phyloP scores from a whole-genome alignment of 2,329 filamentous ascomycete species.

The Pseudocercospora fijiensis region DNA sequence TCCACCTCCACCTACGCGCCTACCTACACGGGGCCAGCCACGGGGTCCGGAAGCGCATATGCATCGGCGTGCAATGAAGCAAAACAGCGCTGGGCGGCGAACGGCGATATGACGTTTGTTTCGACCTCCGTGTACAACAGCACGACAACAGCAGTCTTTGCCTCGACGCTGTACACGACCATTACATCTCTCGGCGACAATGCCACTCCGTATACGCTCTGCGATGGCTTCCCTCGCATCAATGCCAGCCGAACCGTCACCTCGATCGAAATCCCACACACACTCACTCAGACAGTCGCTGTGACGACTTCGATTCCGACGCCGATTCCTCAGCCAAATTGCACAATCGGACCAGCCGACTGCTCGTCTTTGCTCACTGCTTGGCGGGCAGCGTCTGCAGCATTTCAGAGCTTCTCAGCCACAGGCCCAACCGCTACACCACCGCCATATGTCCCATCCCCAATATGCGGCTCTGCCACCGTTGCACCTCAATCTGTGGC shows the following conservation, averaged over 20 bases:
- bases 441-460: conserved; percentile 2
- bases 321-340: conserved; percentile 17
- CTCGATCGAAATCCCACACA: neutral
- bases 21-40: neutral
- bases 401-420: neutral
- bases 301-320: conserved; percentile 7
- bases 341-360: conserved; percentile 22
- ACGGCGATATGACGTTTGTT: conserved; percentile 7
- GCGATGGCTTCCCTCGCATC: conserved; percentile 28
- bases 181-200: conserved; percentile 8
- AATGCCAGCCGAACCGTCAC: conserved; percentile 20
- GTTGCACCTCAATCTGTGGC: neutral
- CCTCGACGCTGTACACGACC: conserved; percentile 9
- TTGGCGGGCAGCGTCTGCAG: neutral
- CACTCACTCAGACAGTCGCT: neutral
- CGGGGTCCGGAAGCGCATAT: conserved; percentile 9
- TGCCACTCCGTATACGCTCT: conserved; percentile 24
- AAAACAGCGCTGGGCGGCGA: conserved; percentile 12
- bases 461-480: conserved; percentile 19
- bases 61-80: conserved; percentile 16
- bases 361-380: conserved; percentile 14
- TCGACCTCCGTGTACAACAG: conserved; percentile 9
- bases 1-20: conserved; percentile 1
- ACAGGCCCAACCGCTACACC: neutral
- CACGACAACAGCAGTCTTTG: neutral